These are phyloP conservation scores for Globisporangium yorkense DNA, from an alignment of 352 stramenopile genomes.

Conservation along the genomic window DNA sequence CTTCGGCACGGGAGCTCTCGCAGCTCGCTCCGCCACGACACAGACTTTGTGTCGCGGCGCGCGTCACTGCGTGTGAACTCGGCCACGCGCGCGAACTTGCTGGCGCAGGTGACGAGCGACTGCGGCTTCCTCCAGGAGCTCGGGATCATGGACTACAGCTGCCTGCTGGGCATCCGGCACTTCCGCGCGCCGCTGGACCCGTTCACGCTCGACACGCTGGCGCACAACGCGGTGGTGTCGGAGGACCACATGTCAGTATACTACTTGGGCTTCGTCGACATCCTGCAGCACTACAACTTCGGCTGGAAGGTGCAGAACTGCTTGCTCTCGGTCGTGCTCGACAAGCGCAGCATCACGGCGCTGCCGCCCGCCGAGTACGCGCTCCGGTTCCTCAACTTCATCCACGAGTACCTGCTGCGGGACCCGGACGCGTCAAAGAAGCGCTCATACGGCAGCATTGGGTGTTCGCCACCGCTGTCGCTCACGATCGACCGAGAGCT, in stretches of 20 bases:
- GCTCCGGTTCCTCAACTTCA: constrained; percentile 81
- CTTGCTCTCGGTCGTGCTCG: constrained; percentile 55
- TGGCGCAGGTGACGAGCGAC: constrained; percentile 79
- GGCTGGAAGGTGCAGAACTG: constrained; percentile 84
- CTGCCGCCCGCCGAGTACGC: constrained; percentile 80
- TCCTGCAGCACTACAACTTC: constrained; percentile 82
- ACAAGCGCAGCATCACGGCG: constrained; percentile 76
- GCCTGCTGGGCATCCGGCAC: constrained; percentile 65
- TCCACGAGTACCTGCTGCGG: constrained; percentile 77
- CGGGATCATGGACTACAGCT: constrained; percentile 88
- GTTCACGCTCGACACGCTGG: constrained; percentile 41
- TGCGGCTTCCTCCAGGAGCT: constrained; percentile 82
- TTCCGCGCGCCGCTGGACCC: constrained; percentile 43
- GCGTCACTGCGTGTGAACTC: constrained; percentile 67
- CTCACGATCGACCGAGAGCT: constrained; percentile 9
- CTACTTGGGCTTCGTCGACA: constrained; percentile 83
- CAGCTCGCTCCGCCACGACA: constrained; percentile 65
- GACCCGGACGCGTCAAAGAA: constrained; percentile 47
- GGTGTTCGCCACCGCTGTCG: constrained; percentile 17
- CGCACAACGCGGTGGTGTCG: constrained; percentile 78
- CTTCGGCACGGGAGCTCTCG: constrained; percentile 47
- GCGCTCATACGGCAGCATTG: constrained; percentile 73
- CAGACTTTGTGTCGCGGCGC: constrained; percentile 67
- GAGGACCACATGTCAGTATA: constrained; percentile 65
- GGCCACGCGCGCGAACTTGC: constrained; percentile 61